Percentiles rank a stretch among this genome's conserved stretches.
These are phyloP conservation scores for Acacia concinna DNA, from an alignment of 331 rosid species.

Conservation along the genomic window DNA sequence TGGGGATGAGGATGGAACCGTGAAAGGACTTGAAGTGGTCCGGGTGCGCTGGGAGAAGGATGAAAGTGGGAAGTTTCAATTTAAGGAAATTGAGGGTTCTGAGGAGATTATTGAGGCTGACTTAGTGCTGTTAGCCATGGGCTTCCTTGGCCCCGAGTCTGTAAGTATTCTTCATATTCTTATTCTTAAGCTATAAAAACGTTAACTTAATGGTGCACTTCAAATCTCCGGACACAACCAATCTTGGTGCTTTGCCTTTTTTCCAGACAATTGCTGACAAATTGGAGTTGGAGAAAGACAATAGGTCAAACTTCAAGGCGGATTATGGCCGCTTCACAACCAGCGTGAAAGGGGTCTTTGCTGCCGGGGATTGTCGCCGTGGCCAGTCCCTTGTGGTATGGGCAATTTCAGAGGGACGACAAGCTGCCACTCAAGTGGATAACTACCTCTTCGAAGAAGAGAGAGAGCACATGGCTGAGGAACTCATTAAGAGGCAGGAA, in stretches of 20 bases:
- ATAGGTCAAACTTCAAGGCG: constrained; percentile 65
- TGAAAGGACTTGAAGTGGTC: constrained; percentile 67
- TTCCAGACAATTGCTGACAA: constrained; percentile 55
- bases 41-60: constrained; percentile 72
- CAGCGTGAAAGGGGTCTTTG: constrained; percentile 60
- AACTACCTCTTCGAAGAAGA: constrained; percentile 43
- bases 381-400: constrained; percentile 80
- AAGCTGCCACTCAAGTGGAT: constrained; percentile 72
- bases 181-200: not conserved
- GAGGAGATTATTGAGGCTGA: constrained; percentile 70
- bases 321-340: constrained; percentile 78
- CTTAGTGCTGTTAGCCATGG: constrained; percentile 69
- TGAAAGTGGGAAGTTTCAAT: constrained; percentile 58
- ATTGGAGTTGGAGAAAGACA: constrained; percentile 56
- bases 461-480: constrained; percentile 35
- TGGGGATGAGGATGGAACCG: constrained; percentile 62
- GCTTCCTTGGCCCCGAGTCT: constrained; percentile 79
- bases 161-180: constrained; percentile 41
- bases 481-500: constrained; percentile 37
- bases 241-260: not conserved
- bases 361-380: constrained; percentile 80
- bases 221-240: not conserved
- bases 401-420: constrained; percentile 81
- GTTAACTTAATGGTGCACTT: not conserved
- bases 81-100: constrained; percentile 67